Base-by-base conservation (phyloP, 177 flowering plant species). In the Vitis hybrid region DNA sequence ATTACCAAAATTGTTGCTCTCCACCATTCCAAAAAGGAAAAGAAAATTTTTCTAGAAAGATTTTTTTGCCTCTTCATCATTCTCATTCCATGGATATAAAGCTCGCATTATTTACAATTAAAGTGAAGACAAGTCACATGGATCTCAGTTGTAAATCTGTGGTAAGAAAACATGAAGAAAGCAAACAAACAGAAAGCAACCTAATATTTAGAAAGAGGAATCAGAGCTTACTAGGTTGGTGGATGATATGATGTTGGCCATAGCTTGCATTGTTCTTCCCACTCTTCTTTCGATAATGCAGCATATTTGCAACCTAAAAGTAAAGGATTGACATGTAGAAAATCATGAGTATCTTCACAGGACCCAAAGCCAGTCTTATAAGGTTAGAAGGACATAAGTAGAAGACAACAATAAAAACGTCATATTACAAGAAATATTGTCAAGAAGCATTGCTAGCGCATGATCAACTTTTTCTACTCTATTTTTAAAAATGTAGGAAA, bases 181-280 rank as follows among this genome's bases (percentile, higher is more conserved):
- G 18, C 10, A 14, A 55, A 19, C 17, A 14, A 30, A 32, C 32
- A 18, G 26, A 19, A 18, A 54, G 34, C 10, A 12, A 23, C 50
- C 23, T 65, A 54, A 21, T 21, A 62, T 39, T 39, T 39, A 39
- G 45, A 39, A 7, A 39, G 45, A 39, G 8, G 45, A 39, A 39
- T 7, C 17, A 48, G 50, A 65, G 65, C 88, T 78, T 86, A 94
- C 98, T 89, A 89, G 62, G 91, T 86, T 8, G 94, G 98, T 30
- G 98, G 98, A 80, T 95, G 99, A 77, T 77, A 93, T 18, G 99
- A 93, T 63, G 99, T 95, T 57, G 98, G 99, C 99, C 99, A 95
- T 11, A 91, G 78, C 74, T 89, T 91, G 87, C 94, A 91, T 75
- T 95, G 99, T 69, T 89, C 97, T 68, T 83, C 91, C 98, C 99